Evolutionary conservation across 2,329 filamentous ascomycete genomes (phyloP).

Genomic region (Aspergillus fumigatiaffinis): DNA sequence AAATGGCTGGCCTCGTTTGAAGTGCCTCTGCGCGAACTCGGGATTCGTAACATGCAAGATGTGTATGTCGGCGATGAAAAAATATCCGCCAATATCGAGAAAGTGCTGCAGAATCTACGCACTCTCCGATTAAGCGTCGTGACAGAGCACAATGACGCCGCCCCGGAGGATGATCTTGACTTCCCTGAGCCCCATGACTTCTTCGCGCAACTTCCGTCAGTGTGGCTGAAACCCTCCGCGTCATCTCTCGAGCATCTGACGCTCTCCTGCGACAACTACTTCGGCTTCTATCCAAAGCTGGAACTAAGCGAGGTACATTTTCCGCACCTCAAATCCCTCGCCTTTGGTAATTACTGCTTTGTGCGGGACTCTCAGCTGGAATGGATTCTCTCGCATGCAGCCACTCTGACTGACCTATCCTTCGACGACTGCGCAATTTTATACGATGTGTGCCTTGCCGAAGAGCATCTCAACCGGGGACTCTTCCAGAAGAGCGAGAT

Average conservation of each 20-base stretch:
- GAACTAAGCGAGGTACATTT: slow-evolving; percentile 35
- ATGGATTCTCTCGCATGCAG: slow-evolving; percentile 42
- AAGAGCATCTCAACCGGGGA: slow-evolving; percentile 32
- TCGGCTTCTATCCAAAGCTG: slow-evolving; percentile 40
- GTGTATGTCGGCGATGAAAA: background rate
- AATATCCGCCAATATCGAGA: background rate
- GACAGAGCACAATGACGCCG: background rate
- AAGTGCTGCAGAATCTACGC: background rate
- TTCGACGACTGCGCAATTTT: slow-evolving; percentile 44
- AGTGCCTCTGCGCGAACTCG: background rate
- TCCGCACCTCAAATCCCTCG: slow-evolving; percentile 38
- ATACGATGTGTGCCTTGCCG: slow-evolving; percentile 3
- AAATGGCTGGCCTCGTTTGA: background rate
- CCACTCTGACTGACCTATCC: slow-evolving; percentile 40
- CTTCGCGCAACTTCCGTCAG: background rate
- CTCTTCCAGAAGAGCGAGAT: slow-evolving; percentile 23
- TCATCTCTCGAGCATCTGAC: slow-evolving; percentile 34
- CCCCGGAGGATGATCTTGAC: background rate
- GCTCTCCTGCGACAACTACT: slow-evolving; percentile 36
- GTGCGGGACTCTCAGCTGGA: slow-evolving; percentile 45
- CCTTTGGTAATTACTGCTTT: slow-evolving; percentile 42
- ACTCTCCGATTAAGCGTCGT: background rate
- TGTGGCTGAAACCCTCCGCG: slow-evolving; percentile 8
- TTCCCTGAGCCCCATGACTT: background rate
- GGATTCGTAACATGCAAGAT: background rate